Conservation (phyloP, 345 rosid species). For the Bretschneidera sinensis region DNA sequence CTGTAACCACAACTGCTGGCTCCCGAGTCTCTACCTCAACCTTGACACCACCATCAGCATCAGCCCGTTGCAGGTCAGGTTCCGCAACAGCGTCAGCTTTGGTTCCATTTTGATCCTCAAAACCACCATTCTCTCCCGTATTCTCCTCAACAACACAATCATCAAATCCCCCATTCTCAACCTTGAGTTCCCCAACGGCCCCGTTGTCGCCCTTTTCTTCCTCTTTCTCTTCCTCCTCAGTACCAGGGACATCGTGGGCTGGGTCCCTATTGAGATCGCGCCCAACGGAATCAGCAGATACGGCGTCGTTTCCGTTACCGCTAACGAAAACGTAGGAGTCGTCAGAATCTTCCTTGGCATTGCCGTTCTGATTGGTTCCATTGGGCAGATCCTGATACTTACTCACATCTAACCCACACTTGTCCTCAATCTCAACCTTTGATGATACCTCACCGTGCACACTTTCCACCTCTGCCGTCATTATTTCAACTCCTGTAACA, state of each 20-base stretch:
- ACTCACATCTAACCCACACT: conserved; percentile 20
- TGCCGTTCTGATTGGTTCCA: conserved; percentile 29
- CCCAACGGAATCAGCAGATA: conserved; percentile 24
- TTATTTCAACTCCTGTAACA: conserved; percentile 25
- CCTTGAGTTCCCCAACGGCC: conserved; percentile 16
- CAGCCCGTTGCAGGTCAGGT: conserved; percentile 5
- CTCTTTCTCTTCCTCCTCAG: conserved; percentile 15
- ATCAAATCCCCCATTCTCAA: conserved; percentile 10
- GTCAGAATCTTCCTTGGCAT: conserved; percentile 34
- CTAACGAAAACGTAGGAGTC: conserved; percentile 37
- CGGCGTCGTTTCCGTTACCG: conserved; percentile 33
- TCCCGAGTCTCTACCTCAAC: not conserved
- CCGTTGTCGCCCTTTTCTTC: conserved; percentile 9
- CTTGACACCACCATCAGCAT: conserved; percentile 4
- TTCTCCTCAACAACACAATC: conserved; percentile 17
- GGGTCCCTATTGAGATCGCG: conserved; percentile 14
- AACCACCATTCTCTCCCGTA: conserved; percentile 7
- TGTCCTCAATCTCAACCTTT: conserved; percentile 30
- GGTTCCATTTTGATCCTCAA: conserved; percentile 11
- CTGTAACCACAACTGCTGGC: conserved; percentile 5
- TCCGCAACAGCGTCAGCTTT: conserved; percentile 8
- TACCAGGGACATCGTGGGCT: not conserved
- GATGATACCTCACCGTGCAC: conserved; percentile 33
- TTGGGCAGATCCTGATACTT: conserved; percentile 34
- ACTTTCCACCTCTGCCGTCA: conserved; percentile 52